phyloP scores from a whole-genome alignment of 1,284 basidiomycete genomes.

The Trichosporon faecale region DNA sequence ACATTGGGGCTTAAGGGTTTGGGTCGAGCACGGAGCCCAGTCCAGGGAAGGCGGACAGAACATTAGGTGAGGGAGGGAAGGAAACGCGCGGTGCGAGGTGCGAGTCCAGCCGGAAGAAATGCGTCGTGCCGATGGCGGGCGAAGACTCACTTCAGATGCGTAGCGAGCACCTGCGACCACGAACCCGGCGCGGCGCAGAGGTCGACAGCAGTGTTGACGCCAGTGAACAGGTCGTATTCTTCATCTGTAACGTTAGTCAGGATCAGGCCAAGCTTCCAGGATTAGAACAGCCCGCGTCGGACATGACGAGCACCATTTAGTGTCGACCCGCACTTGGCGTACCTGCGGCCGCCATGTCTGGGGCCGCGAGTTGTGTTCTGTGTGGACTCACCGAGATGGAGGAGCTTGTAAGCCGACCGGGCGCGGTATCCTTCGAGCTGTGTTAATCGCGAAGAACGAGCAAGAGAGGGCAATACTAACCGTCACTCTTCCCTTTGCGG shows the following conservation, averaged over 20 bases:
- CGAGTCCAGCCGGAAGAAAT: not conserved
- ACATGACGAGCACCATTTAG: not conserved
- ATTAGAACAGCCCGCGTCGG: not conserved
- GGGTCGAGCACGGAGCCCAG: not conserved
- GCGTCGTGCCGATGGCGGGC: too few species aligned
- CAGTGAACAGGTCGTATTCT: constrained; percentile 56
- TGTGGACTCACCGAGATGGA: constrained; percentile 36
- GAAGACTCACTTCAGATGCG: constrained; percentile 46
- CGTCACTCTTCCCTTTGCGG: constrained; percentile 50
- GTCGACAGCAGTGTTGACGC: constrained; percentile 56
- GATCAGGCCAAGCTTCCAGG: not conserved
- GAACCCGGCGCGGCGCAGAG: constrained; percentile 60
- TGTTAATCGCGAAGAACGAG: constrained; percentile 1
- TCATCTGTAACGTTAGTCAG: constrained; percentile 49
- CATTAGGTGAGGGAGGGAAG: constrained; percentile 17
- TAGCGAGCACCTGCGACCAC: constrained; percentile 49
- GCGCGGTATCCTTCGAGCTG: constrained; percentile 56
- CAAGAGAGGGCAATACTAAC: constrained; percentile 16
- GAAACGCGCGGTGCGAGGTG: constrained; percentile 3
- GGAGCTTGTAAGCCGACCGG: constrained; percentile 59
- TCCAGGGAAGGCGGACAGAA: not conserved
- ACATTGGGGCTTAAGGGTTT: not conserved
- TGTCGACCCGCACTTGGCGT: not conserved
- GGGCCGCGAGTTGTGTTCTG: not conserved
- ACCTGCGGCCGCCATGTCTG: not conserved